Conservation (phyloP, 768 basidiomycete genomes). For the Boletus rex-veris region DNA sequence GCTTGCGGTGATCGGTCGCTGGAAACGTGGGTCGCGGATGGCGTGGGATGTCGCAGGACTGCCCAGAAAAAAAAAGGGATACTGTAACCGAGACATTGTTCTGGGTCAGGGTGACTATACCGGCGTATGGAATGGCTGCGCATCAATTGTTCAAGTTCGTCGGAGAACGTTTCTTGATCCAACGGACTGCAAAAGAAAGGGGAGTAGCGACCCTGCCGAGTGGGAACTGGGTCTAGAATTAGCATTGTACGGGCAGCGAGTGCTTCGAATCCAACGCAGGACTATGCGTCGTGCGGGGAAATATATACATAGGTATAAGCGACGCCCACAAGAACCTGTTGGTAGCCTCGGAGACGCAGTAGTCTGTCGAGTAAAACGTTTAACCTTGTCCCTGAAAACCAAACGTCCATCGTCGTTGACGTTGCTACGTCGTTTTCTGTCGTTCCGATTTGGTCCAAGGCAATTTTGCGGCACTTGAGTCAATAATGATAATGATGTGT, state of each 20-base stretch:
- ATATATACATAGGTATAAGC: background rate
- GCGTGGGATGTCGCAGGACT: no score
- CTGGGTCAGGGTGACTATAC: background rate
- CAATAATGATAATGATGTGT: background rate
- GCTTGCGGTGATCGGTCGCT: background rate
- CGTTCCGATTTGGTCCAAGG: background rate
- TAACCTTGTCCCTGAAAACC: background rate
- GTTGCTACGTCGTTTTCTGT: background rate
- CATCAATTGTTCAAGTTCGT: no score
- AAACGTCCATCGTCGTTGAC: background rate
- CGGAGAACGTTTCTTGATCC: background rate
- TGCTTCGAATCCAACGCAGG: no score
- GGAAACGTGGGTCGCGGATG: background rate
- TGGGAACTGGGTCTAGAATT: no score
- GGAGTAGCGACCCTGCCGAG: background rate
- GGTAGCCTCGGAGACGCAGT: no score
- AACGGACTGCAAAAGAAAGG: background rate
- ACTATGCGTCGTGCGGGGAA: no score
- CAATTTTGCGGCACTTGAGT: slow-evolving; percentile 11
- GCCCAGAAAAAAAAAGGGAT: no score
- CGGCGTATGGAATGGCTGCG: no score
- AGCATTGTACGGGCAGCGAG: no score
- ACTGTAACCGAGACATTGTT: background rate
- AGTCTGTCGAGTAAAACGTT: background rate
- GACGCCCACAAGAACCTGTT: background rate